Conservation (phyloP, 83 land plant genomes). For the Diphasiastrum complanatum region DNA sequence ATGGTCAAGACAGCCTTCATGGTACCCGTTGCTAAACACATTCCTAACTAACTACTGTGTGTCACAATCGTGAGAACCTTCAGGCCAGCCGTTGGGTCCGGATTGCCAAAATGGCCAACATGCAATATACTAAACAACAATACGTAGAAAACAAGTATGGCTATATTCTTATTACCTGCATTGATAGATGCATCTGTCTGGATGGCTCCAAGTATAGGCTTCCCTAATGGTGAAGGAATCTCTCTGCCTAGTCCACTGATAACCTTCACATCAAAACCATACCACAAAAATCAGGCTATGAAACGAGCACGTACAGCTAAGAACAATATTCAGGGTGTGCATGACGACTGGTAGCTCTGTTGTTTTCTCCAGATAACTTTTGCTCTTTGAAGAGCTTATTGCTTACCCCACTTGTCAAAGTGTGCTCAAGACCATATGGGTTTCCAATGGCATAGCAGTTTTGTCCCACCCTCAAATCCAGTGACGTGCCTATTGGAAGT, state of each 20-base stretch:
- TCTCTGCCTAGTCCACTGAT: slow-evolving; percentile 88
- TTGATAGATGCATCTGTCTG: slow-evolving; percentile 95
- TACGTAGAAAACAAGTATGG: slow-evolving; percentile 8
- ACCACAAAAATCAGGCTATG: not conserved
- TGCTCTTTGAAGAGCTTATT: not conserved
- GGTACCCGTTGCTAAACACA: no score
- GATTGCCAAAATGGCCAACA: not conserved
- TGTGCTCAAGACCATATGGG: slow-evolving; percentile 86
- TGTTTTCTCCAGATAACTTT: not conserved
- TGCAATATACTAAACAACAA: not conserved
- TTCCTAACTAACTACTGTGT: no score
- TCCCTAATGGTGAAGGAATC: slow-evolving; percentile 83
- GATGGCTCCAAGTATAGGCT: slow-evolving; percentile 70
- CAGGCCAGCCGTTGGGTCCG: no score
- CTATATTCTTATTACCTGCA: slow-evolving; percentile 49
- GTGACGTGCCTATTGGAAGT: slow-evolving; percentile 62
- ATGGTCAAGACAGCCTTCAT: no score
- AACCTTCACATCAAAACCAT: slow-evolving; percentile 39
- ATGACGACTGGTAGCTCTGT: not conserved
- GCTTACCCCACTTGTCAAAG: slow-evolving; percentile 86
- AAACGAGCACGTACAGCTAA: not conserved
- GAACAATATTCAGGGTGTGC: not conserved
- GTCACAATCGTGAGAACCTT: no score
- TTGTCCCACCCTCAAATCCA: slow-evolving; percentile 70
- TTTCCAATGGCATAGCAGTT: slow-evolving; percentile 94